A percentile compares a stretch with the other conserved stretches of the same genome.
These are phyloP conservation scores for Phytophthora tubulina DNA, from an alignment of 352 stramenopile genomes.

Conservation along the genomic window DNA sequence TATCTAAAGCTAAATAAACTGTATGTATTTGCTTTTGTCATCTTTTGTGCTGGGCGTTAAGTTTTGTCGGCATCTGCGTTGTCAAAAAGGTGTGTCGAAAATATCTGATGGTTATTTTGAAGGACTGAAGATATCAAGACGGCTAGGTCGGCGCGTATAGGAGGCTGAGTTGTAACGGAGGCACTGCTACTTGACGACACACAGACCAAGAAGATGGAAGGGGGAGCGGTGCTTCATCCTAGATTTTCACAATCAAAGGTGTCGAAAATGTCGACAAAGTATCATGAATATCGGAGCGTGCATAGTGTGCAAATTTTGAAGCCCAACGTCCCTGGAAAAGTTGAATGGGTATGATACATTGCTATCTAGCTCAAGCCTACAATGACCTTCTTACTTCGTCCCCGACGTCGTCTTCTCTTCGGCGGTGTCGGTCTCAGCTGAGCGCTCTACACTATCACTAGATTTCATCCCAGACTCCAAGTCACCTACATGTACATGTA, in stretches of 20 bases:
- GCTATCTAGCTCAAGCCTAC: not conserved
- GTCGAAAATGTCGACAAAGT: not conserved
- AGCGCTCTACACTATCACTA: conserved; percentile 1
- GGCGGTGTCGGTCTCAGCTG: conserved; percentile 2
- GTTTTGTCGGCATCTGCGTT: not conserved
- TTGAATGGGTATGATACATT: not conserved
- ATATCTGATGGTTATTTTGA: not conserved
- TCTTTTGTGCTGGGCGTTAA: not conserved
- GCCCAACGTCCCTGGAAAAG: not conserved
- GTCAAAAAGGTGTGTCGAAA: not conserved
- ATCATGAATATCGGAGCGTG: not conserved
- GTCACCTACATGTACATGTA: not conserved
- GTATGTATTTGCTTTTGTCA: not conserved
- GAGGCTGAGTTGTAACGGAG: too few species aligned
- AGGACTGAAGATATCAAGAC: too few species aligned
- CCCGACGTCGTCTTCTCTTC: not conserved
- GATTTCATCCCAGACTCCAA: conserved; percentile 17
- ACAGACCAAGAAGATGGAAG: conserved; percentile 16
- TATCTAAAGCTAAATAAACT: not conserved
- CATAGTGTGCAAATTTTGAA: not conserved
- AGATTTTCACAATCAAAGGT: not conserved
- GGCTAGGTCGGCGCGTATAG: too few species aligned
- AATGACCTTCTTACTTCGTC: not conserved
- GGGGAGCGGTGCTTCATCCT: too few species aligned
- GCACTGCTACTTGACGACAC: too few species aligned